Evolutionary conservation across 2,329 filamentous ascomycete species (phyloP), one percentile per base, ranked within the genome.

Genomic region (Knufia petricola): DNA sequence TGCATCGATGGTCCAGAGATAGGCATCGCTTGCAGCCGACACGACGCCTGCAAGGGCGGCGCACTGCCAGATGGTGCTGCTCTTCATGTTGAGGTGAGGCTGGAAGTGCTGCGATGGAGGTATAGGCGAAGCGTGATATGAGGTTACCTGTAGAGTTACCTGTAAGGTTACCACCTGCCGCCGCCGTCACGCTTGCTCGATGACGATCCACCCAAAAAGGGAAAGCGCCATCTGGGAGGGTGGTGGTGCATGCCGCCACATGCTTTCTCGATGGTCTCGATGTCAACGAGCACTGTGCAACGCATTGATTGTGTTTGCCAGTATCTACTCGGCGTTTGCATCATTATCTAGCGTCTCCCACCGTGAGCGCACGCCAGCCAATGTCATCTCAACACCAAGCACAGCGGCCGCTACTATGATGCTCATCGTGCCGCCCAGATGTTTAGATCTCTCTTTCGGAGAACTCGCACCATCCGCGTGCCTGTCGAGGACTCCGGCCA

Each of bases 1-100:
- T 3, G 23, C 43, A 39, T 59, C 57, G 46, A 59, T 49, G 19
- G 56, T 58, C 48, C 54, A 59, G 20, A 59, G 52, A 52, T 57
- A 58, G 36, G 50, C 57, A 40, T 54, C 55, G 50, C 55, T 50
- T 39, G 55, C 51, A 38, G 55, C 54, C 38, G 52, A 28, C 12
- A 30, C 37, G 26, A 26, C 24, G 31, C 26, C 26, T 23, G 26
- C 37, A 4, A 46, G 26, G 4, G 32, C 37, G 28, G 28, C 45
- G 45, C 32, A 36, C 15, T n/a, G 32, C 15, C 42, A 15, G 6
- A 51, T 21, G 15, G n/a, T 13, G 19, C 26, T 46, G 21, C 13
- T 23, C 30, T 26, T 34, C 42, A 46, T 46, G 13, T 34, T 36
- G 42, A 24, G 6, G 9, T 28, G 9, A 26, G 17, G 12, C 7